Evolutionary conservation across 108 stramenopile genomes (phyloP).

Genomic region (Parietichytrium sp.): DNA sequence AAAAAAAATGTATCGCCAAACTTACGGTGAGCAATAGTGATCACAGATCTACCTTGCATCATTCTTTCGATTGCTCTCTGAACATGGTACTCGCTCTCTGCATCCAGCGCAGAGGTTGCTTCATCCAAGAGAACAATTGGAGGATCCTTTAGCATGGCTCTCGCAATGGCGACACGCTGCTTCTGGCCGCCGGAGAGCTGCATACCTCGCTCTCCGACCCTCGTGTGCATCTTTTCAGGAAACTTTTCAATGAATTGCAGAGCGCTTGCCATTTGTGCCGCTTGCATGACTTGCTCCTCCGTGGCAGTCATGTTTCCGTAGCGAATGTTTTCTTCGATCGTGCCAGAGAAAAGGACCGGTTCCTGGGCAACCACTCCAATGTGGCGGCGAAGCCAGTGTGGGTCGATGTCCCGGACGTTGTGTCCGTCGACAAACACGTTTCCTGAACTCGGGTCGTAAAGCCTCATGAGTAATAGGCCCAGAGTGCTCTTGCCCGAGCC

Average conservation of each 20-base stretch:
- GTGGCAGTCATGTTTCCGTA: slow-evolving; percentile 73
- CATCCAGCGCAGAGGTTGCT: slow-evolving; percentile 70
- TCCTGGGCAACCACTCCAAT: slow-evolving; percentile 86
- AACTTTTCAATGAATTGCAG: slow-evolving; percentile 72
- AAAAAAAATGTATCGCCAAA: no score
- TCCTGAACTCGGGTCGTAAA: slow-evolving; percentile 88
- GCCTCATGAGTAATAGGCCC: slow-evolving; percentile 76
- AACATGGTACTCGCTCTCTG: slow-evolving; percentile 73
- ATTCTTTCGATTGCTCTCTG: slow-evolving; percentile 76
- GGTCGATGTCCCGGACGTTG: slow-evolving; percentile 69
- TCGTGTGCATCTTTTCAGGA: slow-evolving; percentile 76
- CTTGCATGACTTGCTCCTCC: slow-evolving; percentile 64
- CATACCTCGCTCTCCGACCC: slow-evolving; percentile 86
- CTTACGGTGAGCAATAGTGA: slow-evolving; percentile 84
- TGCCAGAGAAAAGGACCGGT: slow-evolving; percentile 82
- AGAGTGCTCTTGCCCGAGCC: slow-evolving; percentile 90
- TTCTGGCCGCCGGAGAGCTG: slow-evolving; percentile 87
- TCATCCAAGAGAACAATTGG: slow-evolving; percentile 80
- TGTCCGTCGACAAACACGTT: slow-evolving; percentile 71
- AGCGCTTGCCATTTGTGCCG: slow-evolving; percentile 71
- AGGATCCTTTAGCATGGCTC: slow-evolving; percentile 81
- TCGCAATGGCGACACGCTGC: slow-evolving; percentile 83
- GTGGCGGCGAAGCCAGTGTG: slow-evolving; percentile 69
- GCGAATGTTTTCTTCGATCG: slow-evolving; percentile 81
- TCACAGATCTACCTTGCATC: slow-evolving; percentile 63